Conservation (phyloP, 1,284 basidiomycete species). For the Grifola frondosa region DNA sequence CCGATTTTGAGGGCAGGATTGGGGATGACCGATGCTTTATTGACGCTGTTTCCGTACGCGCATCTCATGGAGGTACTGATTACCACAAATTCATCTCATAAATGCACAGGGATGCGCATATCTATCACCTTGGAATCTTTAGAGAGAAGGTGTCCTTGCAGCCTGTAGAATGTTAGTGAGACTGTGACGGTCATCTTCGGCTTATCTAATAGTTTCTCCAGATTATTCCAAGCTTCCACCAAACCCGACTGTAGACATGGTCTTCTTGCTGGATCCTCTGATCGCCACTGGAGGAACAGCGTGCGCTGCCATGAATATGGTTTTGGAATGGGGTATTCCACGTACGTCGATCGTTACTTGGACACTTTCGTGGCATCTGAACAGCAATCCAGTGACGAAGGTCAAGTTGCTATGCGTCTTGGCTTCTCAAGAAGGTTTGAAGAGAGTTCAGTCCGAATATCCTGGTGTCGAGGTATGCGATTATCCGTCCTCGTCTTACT, state of each 20-base stretch:
- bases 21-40: conserved; percentile 89
- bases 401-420: conserved; percentile 87
- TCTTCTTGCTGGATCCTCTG: conserved; percentile 87
- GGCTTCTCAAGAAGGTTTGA: conserved; percentile 75
- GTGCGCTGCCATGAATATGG: conserved; percentile 81
- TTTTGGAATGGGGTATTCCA: conserved; percentile 83
- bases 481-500: background rate
- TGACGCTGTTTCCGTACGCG: conserved; percentile 77
- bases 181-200: too few relatives aligned
- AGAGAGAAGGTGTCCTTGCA: conserved; percentile 88
- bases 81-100: background rate
- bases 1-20: conserved; percentile 92
- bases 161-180: conserved; percentile 84
- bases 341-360: conserved; percentile 38
- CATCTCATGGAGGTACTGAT: conserved; percentile 1
- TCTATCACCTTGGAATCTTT: conserved; percentile 90
- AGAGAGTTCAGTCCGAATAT: conserved; percentile 62
- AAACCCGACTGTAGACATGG: conserved; percentile 74
- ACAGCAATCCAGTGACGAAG: conserved; percentile 47
- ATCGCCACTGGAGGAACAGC: conserved; percentile 96
- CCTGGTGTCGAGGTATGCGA: conserved; percentile 77
- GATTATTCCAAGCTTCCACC: conserved; percentile 93
- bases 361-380: background rate
- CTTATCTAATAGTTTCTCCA: conserved; percentile 31
- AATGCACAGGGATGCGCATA: conserved; percentile 64